Base-by-base conservation (phyloP, 805 yeast genomes). In the Suhomyces xylopsoci region DNA sequence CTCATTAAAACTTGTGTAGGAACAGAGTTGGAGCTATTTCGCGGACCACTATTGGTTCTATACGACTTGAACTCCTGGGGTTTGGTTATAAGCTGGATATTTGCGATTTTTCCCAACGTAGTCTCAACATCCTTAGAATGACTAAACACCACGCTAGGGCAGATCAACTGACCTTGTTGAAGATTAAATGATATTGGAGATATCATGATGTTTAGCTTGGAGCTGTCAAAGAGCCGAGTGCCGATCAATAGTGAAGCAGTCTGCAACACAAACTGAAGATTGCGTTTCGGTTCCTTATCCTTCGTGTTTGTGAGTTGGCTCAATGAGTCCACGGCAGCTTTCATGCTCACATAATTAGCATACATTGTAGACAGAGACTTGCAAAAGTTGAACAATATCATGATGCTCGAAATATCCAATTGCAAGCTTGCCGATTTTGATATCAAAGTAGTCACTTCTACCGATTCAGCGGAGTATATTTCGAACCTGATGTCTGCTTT, bases 401-500 rank as follows among this genome's bases (percentile, higher is more conserved):
- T 63, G 7, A 71, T 50, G n/a, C 59, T 57, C 0, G 52, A 30
- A 6, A 57, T 50, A 38, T 69, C 70, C 3, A 70, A 49, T 14
- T 48, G 46, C 10, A 66, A 15, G 9, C 22, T 48, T 0, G 79
- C 76, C 0, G 69, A 64, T 53, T 82, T 82, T 0, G 83, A 73
- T 19, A 79, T 63, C 2, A 82, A 61, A 0, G 77, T 26, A 0
- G 83, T 78, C 17, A 72, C 63, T 41, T 77, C 77, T 0, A 63
- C 51, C 7, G 49, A 49, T 4, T 56, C 55, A 9, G 55, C 64
- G 1, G 43, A 1, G 9, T 76, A 73, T 20, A 76, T 52, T 60
- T 84, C 88, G 61, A 84, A 81, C 32, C 85, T 61, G 2, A 84
- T 47, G 57, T 84, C 89, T 6, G 80, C 78, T 41, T 74, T 76